Conservation (phyloP, 2,329 filamentous ascomycete genomes). For the Allantophomopsis lycopodina region DNA sequence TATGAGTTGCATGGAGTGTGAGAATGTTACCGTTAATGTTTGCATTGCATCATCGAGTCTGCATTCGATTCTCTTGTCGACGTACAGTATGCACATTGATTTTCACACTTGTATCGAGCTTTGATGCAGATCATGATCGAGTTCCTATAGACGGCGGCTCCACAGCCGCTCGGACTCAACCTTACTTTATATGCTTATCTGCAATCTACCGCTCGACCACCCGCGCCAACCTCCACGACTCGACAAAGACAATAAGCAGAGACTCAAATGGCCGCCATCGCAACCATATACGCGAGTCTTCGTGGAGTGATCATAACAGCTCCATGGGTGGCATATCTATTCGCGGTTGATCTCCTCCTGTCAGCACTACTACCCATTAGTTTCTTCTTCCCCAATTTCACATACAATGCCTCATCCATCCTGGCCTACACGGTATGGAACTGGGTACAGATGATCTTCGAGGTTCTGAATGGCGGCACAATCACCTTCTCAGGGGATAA, state of each 20-base stretch:
- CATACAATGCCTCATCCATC: slow-evolving; percentile 38
- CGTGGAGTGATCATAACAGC: slow-evolving; percentile 28
- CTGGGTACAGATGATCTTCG: slow-evolving; percentile 44
- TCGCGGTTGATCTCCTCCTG: slow-evolving; percentile 34
- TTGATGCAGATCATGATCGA: too few relatives aligned
- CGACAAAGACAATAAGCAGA: slow-evolving; percentile 1
- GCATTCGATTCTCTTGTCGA: too few relatives aligned
- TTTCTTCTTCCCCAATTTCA: slow-evolving; percentile 29
- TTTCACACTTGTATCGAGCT: too few relatives aligned
- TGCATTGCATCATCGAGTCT: too few relatives aligned
- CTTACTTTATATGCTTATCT: too few relatives aligned
- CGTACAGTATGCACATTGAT: too few relatives aligned
- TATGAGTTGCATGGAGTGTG: too few relatives aligned
- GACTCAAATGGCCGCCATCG: not conserved
- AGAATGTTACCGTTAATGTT: too few relatives aligned
- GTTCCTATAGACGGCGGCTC: too few relatives aligned
- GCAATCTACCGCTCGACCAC: too few relatives aligned
- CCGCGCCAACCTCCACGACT: not conserved
- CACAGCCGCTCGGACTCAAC: too few relatives aligned
- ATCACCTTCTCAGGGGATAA: slow-evolving; percentile 38
- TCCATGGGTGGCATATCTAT: slow-evolving; percentile 39
- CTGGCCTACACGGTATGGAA: slow-evolving; percentile 40
- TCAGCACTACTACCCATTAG: slow-evolving; percentile 33
- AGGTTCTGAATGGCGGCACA: slow-evolving; percentile 33
- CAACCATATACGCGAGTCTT: slow-evolving; percentile 19